Conservation (phyloP, 2,329 filamentous ascomycete species). For the Blumeriella jaapii region DNA sequence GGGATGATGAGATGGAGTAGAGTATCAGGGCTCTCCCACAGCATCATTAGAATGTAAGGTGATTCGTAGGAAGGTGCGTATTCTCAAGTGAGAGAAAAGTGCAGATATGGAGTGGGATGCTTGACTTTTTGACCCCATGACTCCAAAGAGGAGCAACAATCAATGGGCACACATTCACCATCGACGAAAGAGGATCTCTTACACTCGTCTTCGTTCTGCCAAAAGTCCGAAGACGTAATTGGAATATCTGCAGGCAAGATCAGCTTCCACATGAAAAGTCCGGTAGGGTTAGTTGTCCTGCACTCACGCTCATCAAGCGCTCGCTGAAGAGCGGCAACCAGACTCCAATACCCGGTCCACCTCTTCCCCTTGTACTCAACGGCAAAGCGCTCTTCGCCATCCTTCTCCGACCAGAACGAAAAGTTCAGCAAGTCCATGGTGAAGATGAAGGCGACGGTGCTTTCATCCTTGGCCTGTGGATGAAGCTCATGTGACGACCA, state of each 20-base stretch:
- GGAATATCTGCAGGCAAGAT: constrained; percentile 51
- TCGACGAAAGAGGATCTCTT: not conserved
- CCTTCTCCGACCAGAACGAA: constrained; percentile 77
- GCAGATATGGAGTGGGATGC: too few species aligned
- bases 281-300: constrained; percentile 1
- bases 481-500: constrained; percentile 89
- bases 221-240: constrained; percentile 81
- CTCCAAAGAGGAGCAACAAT: too few species aligned
- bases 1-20: too few species aligned
- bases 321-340: constrained; percentile 77
- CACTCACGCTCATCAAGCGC: constrained; percentile 72
- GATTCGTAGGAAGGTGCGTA: too few species aligned
- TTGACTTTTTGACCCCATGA: too few species aligned
- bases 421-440: constrained; percentile 97
- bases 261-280: constrained; percentile 9
- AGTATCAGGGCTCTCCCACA: too few species aligned
- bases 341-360: constrained; percentile 94
- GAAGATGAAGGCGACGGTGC: constrained; percentile 84
- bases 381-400: constrained; percentile 60
- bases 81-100: too few species aligned
- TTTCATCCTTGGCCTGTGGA: constrained; percentile 69
- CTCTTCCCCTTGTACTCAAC: constrained; percentile 68
- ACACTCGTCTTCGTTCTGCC: constrained; percentile 66
- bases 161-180: not conserved
- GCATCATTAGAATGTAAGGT: too few species aligned